phyloP scores from a whole-genome alignment of 441 rosid genomes.

The Pelargonium fulgidum region DNA sequence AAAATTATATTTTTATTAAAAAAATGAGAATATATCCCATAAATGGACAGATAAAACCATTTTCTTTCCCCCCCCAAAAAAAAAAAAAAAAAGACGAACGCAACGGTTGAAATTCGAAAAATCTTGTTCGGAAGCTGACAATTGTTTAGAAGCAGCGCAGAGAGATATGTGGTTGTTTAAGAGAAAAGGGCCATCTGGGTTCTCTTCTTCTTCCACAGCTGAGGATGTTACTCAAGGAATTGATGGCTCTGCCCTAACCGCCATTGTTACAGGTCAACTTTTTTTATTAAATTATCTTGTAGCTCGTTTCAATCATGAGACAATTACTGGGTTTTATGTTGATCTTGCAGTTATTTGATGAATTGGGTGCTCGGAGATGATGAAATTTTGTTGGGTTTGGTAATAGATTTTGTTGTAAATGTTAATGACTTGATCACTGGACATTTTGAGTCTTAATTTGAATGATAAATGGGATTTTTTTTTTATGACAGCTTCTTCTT shows the following conservation, averaged over 20 bases:
- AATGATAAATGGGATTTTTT: neutral
- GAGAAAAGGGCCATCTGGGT: constrained; percentile 28
- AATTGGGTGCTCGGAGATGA: constrained; percentile 4
- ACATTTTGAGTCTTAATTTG: neutral
- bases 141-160: neutral
- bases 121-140: no score
- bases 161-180: constrained; percentile 20
- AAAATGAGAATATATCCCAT: no score
- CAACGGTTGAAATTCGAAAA: no score
- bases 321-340: neutral
- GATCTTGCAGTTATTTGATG: neutral
- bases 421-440: neutral
- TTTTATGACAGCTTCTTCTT: neutral
- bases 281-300: neutral
- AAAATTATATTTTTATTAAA: no score
- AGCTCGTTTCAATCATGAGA: neutral
- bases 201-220: constrained; percentile 27
- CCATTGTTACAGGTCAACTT: constrained; percentile 25
- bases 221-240: constrained; percentile 29
- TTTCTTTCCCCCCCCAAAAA: no score
- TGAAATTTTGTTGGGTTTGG: neutral
- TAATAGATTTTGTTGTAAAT: neutral
- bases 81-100: no score
- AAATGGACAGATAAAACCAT: no score
- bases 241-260: constrained; percentile 27